A percentile compares a stretch with the other conserved stretches of the same genome.
Conservation (phyloP, 345 rosid genomes). For the Sapria himalayana region DNA sequence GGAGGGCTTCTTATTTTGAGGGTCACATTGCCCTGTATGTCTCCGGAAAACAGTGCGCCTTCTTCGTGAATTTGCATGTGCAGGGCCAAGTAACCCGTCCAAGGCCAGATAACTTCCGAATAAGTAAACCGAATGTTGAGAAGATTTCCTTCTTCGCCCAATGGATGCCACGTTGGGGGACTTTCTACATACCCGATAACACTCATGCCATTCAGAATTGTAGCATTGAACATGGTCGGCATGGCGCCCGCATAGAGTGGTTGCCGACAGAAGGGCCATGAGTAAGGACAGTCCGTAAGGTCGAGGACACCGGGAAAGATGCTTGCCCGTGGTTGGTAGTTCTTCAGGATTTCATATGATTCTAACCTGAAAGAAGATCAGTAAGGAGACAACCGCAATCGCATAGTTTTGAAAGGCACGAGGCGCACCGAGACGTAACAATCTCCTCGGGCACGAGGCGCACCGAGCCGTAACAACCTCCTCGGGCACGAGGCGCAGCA, state of each 20-base stretch:
- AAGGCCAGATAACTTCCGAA: constrained; percentile 88
- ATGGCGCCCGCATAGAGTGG: constrained; percentile 90
- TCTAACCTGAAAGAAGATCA: constrained; percentile 58
- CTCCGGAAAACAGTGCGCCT: constrained; percentile 67
- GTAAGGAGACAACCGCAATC: no score
- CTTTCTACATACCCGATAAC: constrained; percentile 66
- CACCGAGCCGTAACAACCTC: no score
- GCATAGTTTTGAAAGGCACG: no score
- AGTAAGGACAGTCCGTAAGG: constrained; percentile 76
- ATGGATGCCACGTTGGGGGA: constrained; percentile 88
- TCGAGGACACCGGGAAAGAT: constrained; percentile 81
- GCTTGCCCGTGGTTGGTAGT: constrained; percentile 79
- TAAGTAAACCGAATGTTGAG: constrained; percentile 61
- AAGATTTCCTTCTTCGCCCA: constrained; percentile 68
- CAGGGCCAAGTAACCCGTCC: constrained; percentile 93
- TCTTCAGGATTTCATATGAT: constrained; percentile 84
- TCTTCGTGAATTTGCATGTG: constrained; percentile 98
- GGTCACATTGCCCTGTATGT: constrained; percentile 71
- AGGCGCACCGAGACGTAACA: no score
- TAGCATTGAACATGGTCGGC: constrained; percentile 86
- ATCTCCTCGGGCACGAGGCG: no score
- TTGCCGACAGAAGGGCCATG: constrained; percentile 97
- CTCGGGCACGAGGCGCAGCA: no score
- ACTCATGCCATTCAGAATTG: constrained; percentile 92
- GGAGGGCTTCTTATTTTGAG: constrained; percentile 58